Conservation (phyloP, 2,329 filamentous ascomycete species). For the Anthostomella pinea region DNA sequence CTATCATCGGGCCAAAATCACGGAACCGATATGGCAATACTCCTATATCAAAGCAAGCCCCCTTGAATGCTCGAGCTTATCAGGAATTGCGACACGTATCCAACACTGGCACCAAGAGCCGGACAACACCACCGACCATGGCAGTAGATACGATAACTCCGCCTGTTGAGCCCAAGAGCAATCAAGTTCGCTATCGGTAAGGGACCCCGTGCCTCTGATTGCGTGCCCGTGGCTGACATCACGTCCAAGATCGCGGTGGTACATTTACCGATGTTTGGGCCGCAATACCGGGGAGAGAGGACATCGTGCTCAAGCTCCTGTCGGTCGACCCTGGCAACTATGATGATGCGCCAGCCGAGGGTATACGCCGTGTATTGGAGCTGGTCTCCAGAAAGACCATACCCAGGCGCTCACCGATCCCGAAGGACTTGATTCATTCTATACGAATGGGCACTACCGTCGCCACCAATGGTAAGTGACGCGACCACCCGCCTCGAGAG, state of each 20-base stretch:
- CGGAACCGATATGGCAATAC: not conserved
- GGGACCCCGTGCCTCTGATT: not conserved
- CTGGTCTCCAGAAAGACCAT: constrained; percentile 58
- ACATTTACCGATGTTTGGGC: constrained; percentile 22
- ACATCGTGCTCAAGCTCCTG: constrained; percentile 70
- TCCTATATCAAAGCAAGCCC: not conserved
- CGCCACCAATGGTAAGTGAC: constrained; percentile 10
- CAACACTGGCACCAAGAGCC: not conserved
- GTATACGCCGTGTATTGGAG: constrained; percentile 64
- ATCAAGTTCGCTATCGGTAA: constrained; percentile 7
- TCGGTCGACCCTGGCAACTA: constrained; percentile 72
- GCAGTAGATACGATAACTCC: constrained; percentile 1
- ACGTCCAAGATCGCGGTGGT: constrained; percentile 14
- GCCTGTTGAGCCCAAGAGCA: constrained; percentile 2
- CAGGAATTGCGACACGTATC: not conserved
- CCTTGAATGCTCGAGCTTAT: not conserved
- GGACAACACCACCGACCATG: constrained; percentile 1
- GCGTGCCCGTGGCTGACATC: not conserved
- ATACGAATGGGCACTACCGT: constrained; percentile 20
- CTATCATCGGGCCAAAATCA: constrained; percentile 6
- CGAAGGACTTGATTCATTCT: constrained; percentile 33
- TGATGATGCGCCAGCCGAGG: constrained; percentile 68
- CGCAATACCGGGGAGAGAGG: constrained; percentile 61
- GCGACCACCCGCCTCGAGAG: no score
- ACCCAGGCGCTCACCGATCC: constrained; percentile 34